Conservation (phyloP, 2,329 filamentous ascomycete species). For the Fonsecaea multimorphosa region DNA sequence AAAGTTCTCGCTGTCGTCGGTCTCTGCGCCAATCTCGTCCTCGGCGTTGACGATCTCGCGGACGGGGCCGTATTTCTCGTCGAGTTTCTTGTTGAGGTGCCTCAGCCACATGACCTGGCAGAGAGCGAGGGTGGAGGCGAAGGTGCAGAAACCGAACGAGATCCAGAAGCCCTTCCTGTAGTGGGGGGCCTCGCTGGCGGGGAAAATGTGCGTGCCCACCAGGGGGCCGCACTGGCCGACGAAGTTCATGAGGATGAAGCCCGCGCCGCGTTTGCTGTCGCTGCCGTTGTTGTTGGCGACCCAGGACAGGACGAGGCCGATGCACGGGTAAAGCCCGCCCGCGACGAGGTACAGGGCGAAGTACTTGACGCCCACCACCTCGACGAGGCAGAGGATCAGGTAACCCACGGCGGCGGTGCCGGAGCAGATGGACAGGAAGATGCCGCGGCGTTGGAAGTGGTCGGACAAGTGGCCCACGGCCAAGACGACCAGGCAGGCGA, state of each 20-base stretch:
- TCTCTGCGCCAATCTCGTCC: conserved; percentile 36
- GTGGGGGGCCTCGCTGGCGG: conserved; percentile 62
- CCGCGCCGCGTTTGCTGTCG: conserved; percentile 35
- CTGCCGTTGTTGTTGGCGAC: conserved; percentile 56
- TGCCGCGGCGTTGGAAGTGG: conserved; percentile 67
- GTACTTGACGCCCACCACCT: conserved; percentile 58
- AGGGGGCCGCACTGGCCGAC: conserved; percentile 81
- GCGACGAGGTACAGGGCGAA: conserved; percentile 62
- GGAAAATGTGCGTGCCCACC: conserved; percentile 70
- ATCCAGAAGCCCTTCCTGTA: conserved; percentile 68
- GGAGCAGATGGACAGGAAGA: conserved; percentile 63
- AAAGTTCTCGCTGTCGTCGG: conserved; percentile 43
- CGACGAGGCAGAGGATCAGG: conserved; percentile 65
- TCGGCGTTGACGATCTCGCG: conserved; percentile 39
- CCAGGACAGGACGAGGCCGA: conserved; percentile 74
- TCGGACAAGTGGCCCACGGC: conserved; percentile 76
- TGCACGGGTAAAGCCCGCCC: conserved; percentile 69
- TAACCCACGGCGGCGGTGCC: conserved; percentile 67
- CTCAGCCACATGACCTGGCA: conserved; percentile 36
- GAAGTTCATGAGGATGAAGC: conserved; percentile 69
- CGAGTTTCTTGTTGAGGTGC: conserved; percentile 38
- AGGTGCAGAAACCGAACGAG: conserved; percentile 67
- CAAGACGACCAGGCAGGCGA: conserved; percentile 73
- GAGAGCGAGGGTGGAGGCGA: conserved; percentile 34
- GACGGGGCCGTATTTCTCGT: conserved; percentile 38